Evolutionary conservation across 129 eudicot species (phyloP).

Genomic region (Calendula officinalis): DNA sequence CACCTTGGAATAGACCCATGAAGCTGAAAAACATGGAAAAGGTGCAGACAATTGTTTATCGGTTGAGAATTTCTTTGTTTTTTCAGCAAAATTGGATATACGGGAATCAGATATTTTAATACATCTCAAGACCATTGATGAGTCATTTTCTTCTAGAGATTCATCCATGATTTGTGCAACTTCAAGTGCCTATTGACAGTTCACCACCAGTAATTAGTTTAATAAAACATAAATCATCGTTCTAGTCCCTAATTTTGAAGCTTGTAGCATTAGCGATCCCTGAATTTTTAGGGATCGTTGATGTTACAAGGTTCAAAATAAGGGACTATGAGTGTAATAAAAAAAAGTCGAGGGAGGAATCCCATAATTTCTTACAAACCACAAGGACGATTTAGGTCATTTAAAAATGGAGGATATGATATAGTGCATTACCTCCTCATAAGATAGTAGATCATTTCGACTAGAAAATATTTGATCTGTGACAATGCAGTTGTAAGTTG

Average conservation of each 20-base stretch:
- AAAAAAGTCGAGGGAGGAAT: no score
- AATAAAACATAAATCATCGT: background rate
- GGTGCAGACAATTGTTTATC: conserved; percentile 34
- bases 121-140: conserved; percentile 60
- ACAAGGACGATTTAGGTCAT: no score
- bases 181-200: conserved; percentile 77
- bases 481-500: conserved; percentile 69
- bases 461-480: conserved; percentile 55
- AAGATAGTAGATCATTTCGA: conserved; percentile 67
- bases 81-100: conserved; percentile 31
- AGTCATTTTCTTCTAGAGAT: conserved; percentile 62
- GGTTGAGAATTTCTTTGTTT: conserved; percentile 27
- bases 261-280: no score
- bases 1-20: conserved; percentile 91
- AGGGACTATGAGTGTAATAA: no score
- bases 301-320: no score
- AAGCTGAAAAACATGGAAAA: conserved; percentile 64
- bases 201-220: conserved; percentile 8
- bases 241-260: no score
- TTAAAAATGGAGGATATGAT: no score
- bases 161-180: conserved; percentile 94
- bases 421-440: conserved; percentile 86
- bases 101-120: conserved; percentile 66
- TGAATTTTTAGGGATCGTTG: no score
- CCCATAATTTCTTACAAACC: no score